A percentile compares a stretch with the other conserved stretches of the same genome.
phyloP scores from a whole-genome alignment of 371 early-diverging fungal genomes.

The Apophysomyces elegans region DNA sequence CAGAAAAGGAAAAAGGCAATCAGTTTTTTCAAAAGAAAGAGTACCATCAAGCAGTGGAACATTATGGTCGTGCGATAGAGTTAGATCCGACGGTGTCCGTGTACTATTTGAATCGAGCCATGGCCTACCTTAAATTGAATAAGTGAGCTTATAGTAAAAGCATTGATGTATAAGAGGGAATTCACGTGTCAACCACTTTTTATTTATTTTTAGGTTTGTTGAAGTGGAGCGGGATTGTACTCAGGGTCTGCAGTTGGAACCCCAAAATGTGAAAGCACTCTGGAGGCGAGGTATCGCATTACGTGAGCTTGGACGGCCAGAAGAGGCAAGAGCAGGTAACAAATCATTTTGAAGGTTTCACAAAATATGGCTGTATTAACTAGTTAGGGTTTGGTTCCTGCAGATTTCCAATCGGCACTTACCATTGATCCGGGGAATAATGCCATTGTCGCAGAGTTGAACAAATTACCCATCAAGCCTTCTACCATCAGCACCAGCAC shows the following conservation, averaged over 20 bases:
- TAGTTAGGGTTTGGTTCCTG: neutral
- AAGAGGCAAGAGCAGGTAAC: slow-evolving; percentile 65
- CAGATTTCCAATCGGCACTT: slow-evolving; percentile 68
- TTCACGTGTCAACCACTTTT: neutral
- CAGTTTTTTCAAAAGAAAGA: slow-evolving; percentile 74
- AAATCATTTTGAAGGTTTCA: neutral
- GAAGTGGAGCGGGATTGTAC: slow-evolving; percentile 80
- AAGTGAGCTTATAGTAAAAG: slow-evolving; percentile 42
- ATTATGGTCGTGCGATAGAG: slow-evolving; percentile 73
- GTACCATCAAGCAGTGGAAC: slow-evolving; percentile 65
- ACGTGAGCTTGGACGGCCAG: slow-evolving; percentile 55
- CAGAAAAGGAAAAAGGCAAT: slow-evolving; percentile 73
- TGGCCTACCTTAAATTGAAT: slow-evolving; percentile 79
- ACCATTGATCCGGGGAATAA: slow-evolving; percentile 74
- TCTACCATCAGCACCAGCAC: neutral
- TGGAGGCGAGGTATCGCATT: slow-evolving; percentile 83
- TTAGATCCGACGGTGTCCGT: slow-evolving; percentile 69
- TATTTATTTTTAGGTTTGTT: slow-evolving; percentile 47
- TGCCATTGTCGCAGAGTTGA: slow-evolving; percentile 65
- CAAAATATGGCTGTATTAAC: neutral
- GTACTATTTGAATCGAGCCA: slow-evolving; percentile 80
- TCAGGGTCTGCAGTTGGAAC: slow-evolving; percentile 62
- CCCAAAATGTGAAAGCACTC: slow-evolving; percentile 79
- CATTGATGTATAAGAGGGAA: neutral
- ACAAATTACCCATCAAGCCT: slow-evolving; percentile 34